Evolutionary conservation across 2,329 filamentous ascomycete species (phyloP), one percentile per base, ranked within the genome.

Genomic region (Neonectria punicea): DNA sequence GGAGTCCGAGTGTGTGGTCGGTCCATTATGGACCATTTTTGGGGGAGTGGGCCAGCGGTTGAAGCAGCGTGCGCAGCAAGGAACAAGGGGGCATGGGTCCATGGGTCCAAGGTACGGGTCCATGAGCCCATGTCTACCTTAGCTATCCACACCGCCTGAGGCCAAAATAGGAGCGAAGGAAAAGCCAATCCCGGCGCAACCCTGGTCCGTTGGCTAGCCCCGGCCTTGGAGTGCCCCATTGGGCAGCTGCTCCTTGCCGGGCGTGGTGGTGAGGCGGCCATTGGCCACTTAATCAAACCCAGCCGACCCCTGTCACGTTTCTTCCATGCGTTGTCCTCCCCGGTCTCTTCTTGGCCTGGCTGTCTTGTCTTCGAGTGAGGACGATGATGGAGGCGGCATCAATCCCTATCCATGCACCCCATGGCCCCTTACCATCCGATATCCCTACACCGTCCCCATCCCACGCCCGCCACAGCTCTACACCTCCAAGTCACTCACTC

Each of bases 221-320:
- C 83, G 82, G 84, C 73, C 75, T 70, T 80, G 75, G 72, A 76
- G 77, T 83, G 77, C 83, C 80, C 76, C 73, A 84, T 87, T 86
- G 81, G 85, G 83, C 80, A 83, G 77, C 73, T 79, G 75, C 74
- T 78, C 78, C 80, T 78, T 77, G 78, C 80, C 80, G 79, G 78
- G 77, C 77, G 77, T 78, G 70, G 64, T 72, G 68, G 61, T 73
- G 70, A 69, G 61, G 65, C 75, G 73, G 74, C 80, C 78, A 87
- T 86, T 87, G 85, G 85, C 71, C 79, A 79, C 76, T 81, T 83
- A 81, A 86, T 86, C 79, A 81, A 80, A 81, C 80, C 78, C 80
- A 79, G 79, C 75, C 70, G 73, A 75, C 75, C 82, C 82, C 78
- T 83, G 80, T 84, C 82, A 82, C 81, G 78, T 82, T 83, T 83